Evolutionary conservation across 352 stramenopile genomes (phyloP).

Genomic region (Chrysophaeum taylorii): DNA sequence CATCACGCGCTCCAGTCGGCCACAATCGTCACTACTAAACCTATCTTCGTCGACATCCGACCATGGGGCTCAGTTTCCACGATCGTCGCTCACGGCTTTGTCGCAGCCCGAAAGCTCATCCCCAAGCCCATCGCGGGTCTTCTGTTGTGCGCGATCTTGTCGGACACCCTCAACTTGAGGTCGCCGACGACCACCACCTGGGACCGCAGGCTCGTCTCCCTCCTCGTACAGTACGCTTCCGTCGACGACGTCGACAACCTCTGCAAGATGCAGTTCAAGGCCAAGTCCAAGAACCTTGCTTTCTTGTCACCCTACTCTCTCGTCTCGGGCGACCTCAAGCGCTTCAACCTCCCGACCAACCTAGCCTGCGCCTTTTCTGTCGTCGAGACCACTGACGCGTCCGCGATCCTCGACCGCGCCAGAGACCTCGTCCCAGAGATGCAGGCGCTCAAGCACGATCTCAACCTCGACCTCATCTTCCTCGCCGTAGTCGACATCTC

Average conservation of each 20-base stretch:
- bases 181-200: conserved; percentile 49
- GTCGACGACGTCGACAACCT: conserved; percentile 40
- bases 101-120: conserved; percentile 22
- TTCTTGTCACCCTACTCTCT: too few species aligned
- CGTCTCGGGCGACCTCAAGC: conserved; percentile 44
- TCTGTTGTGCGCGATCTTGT: conserved; percentile 45
- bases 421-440: conserved; percentile 45
- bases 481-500: conserved; percentile 54
- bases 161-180: conserved; percentile 48
- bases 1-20: conserved; percentile 52
- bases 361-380: conserved; percentile 43
- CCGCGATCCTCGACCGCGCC: conserved; percentile 34
- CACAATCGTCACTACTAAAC: conserved; percentile 46
- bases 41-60: conserved; percentile 54
- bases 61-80: conserved; percentile 48
- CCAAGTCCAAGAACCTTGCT: too few species aligned
- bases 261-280: conserved; percentile 44
- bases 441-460: conserved; percentile 32
- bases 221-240: conserved; percentile 30
- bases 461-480: conserved; percentile 30
- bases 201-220: conserved; percentile 41
- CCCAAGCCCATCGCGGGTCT: conserved; percentile 37
- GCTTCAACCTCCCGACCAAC: conserved; percentile 37
- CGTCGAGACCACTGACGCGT: conserved; percentile 43
- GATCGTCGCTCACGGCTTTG: conserved; percentile 48